Percentiles rank a stretch among this genome's conserved stretches.
These are phyloP conservation scores for Trichoderma reesei DNA, from an alignment of 495 filamentous ascomycete species.

Conservation along the genomic window DNA sequence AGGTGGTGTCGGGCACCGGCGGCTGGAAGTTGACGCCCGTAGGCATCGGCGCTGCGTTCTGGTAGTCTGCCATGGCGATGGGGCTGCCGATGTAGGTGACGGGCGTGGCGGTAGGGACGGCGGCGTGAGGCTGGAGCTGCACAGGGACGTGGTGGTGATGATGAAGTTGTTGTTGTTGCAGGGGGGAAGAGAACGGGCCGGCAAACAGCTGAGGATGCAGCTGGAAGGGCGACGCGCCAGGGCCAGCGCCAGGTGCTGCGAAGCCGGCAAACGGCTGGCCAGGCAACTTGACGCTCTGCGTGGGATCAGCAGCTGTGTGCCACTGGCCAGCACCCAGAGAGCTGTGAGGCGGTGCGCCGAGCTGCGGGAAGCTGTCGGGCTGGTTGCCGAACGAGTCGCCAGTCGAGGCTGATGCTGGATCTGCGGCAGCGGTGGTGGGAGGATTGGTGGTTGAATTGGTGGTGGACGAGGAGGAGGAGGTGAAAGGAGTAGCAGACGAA, in stretches of 20 bases:
- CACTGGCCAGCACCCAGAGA: constrained; percentile 3
- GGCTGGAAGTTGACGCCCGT: constrained; percentile 35
- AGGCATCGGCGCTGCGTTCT: constrained; percentile 15
- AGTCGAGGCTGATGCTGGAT: neutral
- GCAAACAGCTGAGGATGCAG: neutral
- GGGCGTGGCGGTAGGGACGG: neutral
- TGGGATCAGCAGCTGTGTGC: neutral
- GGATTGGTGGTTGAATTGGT: neutral
- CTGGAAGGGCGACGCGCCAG: constrained; percentile 10
- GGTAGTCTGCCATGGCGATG: constrained; percentile 12
- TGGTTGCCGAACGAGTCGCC: constrained; percentile 3
- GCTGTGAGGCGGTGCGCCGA: constrained; percentile 8
- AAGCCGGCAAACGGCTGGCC: constrained; percentile 9
- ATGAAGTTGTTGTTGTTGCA: no score
- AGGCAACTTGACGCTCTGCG: constrained; percentile 13
- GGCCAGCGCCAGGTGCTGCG: constrained; percentile 1
- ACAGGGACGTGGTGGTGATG: neutral
- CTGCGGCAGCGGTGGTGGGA: neutral
- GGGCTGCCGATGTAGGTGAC: constrained; percentile 1
- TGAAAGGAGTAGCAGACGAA: neutral
- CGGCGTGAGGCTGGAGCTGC: neutral
- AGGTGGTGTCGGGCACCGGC: constrained; percentile 34
- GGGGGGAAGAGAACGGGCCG: neutral
- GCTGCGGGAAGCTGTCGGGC: neutral
- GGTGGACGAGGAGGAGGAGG: neutral